These are phyloP conservation scores for Wickerhamiella shivajii DNA, from an alignment of 805 yeast species.

Conservation along the genomic window DNA sequence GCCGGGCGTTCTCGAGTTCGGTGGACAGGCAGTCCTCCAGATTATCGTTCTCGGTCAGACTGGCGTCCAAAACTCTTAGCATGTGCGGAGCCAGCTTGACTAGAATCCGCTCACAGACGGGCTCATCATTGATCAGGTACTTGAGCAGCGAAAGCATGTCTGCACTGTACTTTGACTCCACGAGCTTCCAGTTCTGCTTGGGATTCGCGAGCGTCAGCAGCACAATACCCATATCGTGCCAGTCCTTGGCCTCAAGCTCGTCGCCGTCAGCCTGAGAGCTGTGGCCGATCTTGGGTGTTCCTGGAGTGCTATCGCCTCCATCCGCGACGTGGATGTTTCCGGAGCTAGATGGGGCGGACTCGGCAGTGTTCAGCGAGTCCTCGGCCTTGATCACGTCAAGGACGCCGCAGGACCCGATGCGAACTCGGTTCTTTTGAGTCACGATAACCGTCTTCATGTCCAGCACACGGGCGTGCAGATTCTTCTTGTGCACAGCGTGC, in stretches of 20 bases:
- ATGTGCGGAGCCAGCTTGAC: conserved; percentile 18
- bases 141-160: conserved; percentile 15
- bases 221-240: conserved; percentile 37
- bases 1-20: conserved; percentile 78
- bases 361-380: conserved; percentile 16
- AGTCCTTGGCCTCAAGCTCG: conserved; percentile 30
- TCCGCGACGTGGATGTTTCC: too few species aligned
- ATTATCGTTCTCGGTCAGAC: conserved; percentile 18
- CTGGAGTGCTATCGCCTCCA: too few species aligned
- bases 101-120: conserved; percentile 7
- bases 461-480: conserved; percentile 44
- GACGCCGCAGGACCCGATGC: conserved; percentile 58
- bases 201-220: conserved; percentile 38
- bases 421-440: conserved; percentile 55
- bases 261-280: too few species aligned
- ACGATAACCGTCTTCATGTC: conserved; percentile 58
- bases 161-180: conserved; percentile 13
- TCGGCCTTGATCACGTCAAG: conserved; percentile 40
- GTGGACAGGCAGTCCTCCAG: conserved; percentile 32
- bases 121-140: conserved; percentile 15
- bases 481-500: conserved; percentile 47
- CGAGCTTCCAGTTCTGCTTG: conserved; percentile 4
- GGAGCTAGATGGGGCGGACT: conserved; percentile 1
- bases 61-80: conserved; percentile 15
- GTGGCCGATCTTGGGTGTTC: too few species aligned